A percentile compares a stretch with the other conserved stretches of the same genome.
phyloP scores from a whole-genome alignment of 208 protist species.

The Paratrypanosoma confusum region DNA sequence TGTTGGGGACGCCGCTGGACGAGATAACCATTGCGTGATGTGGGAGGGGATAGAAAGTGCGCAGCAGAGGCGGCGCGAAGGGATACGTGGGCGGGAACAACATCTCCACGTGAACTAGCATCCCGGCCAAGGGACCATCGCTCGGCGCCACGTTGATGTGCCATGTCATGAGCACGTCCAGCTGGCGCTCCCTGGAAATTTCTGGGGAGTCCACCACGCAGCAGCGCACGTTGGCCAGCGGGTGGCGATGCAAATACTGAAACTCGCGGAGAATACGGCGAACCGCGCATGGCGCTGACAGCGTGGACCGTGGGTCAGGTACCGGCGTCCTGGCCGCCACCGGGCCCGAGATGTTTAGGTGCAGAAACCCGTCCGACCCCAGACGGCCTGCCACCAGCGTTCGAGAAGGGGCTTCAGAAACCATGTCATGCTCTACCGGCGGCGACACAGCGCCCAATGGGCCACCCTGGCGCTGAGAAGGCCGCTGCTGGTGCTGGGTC shows the following conservation, averaged over 20 bases:
- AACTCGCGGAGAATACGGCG: constrained; percentile 7
- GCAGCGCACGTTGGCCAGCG: constrained; percentile 4
- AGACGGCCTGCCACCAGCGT: too few species aligned
- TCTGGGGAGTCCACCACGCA: neutral
- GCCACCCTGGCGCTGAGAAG: too few species aligned
- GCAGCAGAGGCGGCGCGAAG: constrained; percentile 23
- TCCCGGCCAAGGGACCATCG: constrained; percentile 33
- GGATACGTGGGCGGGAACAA: constrained; percentile 33
- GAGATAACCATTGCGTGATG: constrained; percentile 22
- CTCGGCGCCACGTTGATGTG: constrained; percentile 26
- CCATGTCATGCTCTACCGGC: too few species aligned
- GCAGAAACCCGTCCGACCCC: too few species aligned
- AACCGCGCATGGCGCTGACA: too few species aligned
- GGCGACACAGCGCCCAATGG: too few species aligned
- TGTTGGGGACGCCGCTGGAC: constrained; percentile 20
- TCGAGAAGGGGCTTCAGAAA: too few species aligned
- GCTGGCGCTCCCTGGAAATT: neutral
- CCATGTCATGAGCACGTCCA: constrained; percentile 9
- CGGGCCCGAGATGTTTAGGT: too few species aligned
- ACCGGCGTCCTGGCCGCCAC: too few species aligned
- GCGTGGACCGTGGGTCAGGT: too few species aligned
- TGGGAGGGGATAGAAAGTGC: constrained; percentile 25
- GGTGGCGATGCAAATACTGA: constrained; percentile 3
- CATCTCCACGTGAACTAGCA: constrained; percentile 23
- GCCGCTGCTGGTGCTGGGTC: too few species aligned